These are phyloP conservation scores for Venustampulla echinocandica DNA, from an alignment of 495 filamentous ascomycete genomes.

Conservation along the genomic window DNA sequence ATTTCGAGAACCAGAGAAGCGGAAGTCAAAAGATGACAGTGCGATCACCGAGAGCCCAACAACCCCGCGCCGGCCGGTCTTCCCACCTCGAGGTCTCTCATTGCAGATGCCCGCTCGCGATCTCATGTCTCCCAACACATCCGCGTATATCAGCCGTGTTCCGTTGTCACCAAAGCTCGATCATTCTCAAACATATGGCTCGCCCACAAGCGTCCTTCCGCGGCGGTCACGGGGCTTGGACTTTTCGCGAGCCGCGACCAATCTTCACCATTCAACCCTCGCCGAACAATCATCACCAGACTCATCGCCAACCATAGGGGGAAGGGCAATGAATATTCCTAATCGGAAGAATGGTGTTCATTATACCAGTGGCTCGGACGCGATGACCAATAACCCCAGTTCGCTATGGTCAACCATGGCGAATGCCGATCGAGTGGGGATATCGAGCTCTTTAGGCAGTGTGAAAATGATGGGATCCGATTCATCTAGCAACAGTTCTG, in stretches of 20 bases:
- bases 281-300: constrained; percentile 87
- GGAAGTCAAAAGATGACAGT: constrained; percentile 73
- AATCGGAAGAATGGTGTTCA: constrained; percentile 27
- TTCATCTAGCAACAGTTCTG: constrained; percentile 64
- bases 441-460: constrained; percentile 82
- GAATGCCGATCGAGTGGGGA: constrained; percentile 55
- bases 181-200: constrained; percentile 71
- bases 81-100: constrained; percentile 53
- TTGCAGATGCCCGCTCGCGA: constrained; percentile 63
- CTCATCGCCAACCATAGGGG: constrained; percentile 79
- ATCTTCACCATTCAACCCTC: constrained; percentile 89
- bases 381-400: constrained; percentile 34
- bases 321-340: constrained; percentile 73
- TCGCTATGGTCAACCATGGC: constrained; percentile 24
- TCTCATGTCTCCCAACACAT: constrained; percentile 38
- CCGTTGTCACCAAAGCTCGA: constrained; percentile 84
- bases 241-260: constrained; percentile 89
- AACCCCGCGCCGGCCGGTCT: constrained; percentile 54
- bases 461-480: constrained; percentile 72
- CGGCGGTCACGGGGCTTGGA: constrained; percentile 80
- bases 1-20: constrained; percentile 46
- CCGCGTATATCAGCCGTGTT: constrained; percentile 50
- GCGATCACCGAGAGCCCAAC: constrained; percentile 50
- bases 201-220: constrained; percentile 74
- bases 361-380: constrained; percentile 27